A percentile compares a stretch with the other conserved stretches of the same genome.
Evolutionary conservation across 1,284 basidiomycete genomes (phyloP).

Genomic region (Neotropicomus parvogracilis): DNA sequence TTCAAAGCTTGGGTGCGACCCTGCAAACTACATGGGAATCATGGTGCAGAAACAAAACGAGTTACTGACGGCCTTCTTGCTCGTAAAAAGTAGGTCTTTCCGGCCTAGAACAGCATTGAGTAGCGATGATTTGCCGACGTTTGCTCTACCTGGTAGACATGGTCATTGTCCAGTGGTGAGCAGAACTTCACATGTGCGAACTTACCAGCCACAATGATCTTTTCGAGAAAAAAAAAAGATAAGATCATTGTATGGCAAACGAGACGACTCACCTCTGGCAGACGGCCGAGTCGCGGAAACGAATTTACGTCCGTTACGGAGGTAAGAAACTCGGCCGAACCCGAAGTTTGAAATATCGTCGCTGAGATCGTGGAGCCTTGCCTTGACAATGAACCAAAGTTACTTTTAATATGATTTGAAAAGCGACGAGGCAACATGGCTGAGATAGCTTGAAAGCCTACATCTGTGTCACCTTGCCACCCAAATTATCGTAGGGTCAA

Average conservation of each 20-base stretch:
- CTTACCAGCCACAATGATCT: slow-evolving; percentile 55
- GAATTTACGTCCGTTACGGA: slow-evolving; percentile 38
- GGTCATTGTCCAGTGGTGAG: background rate
- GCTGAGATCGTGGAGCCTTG: slow-evolving; percentile 15
- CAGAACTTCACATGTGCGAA: background rate
- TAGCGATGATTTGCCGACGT: slow-evolving; percentile 71
- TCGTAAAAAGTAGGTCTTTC: slow-evolving; percentile 54
- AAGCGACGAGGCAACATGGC: background rate
- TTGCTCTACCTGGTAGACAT: slow-evolving; percentile 47
- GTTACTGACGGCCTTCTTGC: slow-evolving; percentile 61
- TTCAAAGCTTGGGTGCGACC: slow-evolving; percentile 67
- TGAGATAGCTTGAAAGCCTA: slow-evolving; percentile 14
- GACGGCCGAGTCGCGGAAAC: slow-evolving; percentile 43
- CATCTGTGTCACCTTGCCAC: too few relatives aligned
- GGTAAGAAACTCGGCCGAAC: slow-evolving; percentile 45
- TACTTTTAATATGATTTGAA: background rate
- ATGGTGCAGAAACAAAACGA: background rate
- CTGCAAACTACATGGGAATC: slow-evolving; percentile 34
- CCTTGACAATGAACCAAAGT: slow-evolving; percentile 1
- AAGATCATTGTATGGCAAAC: background rate
- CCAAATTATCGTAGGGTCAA: too few relatives aligned
- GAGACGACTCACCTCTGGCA: slow-evolving; percentile 47
- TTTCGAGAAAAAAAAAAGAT: slow-evolving; percentile 7
- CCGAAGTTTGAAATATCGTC: slow-evolving; percentile 35
- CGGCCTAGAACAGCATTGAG: slow-evolving; percentile 65